phyloP scores from a whole-genome alignment of 805 yeast species.

The Jamesozyma rosinii region DNA sequence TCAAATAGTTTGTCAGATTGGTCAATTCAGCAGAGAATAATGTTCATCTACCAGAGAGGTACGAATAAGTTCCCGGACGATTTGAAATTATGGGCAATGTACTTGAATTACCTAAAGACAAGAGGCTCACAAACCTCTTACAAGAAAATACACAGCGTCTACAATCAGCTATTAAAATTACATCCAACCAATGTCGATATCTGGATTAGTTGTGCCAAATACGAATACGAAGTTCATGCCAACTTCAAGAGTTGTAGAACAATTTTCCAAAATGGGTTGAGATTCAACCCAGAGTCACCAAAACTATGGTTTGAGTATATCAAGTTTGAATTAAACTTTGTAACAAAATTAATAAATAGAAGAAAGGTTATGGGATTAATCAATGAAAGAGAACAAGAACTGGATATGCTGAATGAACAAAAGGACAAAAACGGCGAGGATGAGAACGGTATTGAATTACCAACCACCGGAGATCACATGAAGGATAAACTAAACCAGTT shows the following conservation, averaged over 20 bases:
- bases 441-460: slow-evolving; percentile 36
- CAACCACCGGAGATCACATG: slow-evolving; percentile 45
- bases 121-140: slow-evolving; percentile 47
- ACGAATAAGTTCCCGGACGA: slow-evolving; percentile 71
- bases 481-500: slow-evolving; percentile 57
- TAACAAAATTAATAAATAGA: slow-evolving; percentile 74
- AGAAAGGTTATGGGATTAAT: slow-evolving; percentile 72
- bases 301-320: slow-evolving; percentile 79
- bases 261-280: slow-evolving; percentile 71
- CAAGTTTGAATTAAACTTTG: slow-evolving; percentile 78
- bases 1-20: slow-evolving; percentile 73
- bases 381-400: slow-evolving; percentile 61
- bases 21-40: slow-evolving; percentile 74
- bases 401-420: slow-evolving; percentile 34
- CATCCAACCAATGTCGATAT: slow-evolving; percentile 88
- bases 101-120: slow-evolving; percentile 57
- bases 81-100: slow-evolving; percentile 66
- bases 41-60: slow-evolving; percentile 77
- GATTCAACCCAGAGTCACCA: slow-evolving; percentile 68
- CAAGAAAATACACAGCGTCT: slow-evolving; percentile 63
- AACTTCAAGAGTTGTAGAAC: slow-evolving; percentile 83
- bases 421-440: slow-evolving; percentile 25
- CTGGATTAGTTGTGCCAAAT: slow-evolving; percentile 92
- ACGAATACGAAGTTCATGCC: slow-evolving; percentile 82
- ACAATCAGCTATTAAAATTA: slow-evolving; percentile 66